A percentile compares a stretch with the other conserved stretches of the same genome.
These are phyloP conservation scores for Cytospora mali DNA, from an alignment of 2,329 filamentous ascomycete genomes.

Conservation along the genomic window DNA sequence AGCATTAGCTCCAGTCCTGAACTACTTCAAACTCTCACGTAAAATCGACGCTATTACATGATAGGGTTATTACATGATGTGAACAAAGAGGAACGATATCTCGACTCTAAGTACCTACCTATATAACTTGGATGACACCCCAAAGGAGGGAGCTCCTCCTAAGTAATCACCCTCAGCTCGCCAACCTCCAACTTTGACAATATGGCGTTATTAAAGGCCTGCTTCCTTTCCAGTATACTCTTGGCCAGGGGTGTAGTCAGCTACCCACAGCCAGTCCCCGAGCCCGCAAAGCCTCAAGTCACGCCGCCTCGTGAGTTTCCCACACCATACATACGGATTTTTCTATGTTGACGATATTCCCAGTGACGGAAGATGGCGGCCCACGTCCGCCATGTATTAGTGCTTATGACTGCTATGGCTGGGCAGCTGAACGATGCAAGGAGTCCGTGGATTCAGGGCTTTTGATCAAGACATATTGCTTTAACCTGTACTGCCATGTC, in stretches of 20 bases:
- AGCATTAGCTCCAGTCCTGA: neutral
- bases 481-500: slow-evolving; percentile 5
- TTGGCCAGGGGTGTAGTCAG: neutral
- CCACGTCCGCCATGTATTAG: neutral
- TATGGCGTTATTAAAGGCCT: neutral
- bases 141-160: neutral
- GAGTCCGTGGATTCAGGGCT: neutral
- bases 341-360: neutral
- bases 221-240: neutral
- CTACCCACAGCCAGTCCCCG: neutral
- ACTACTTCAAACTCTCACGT: neutral
- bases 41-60: neutral
- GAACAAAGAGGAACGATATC: neutral
- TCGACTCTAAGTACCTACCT: too few species aligned
- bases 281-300: neutral
- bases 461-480: slow-evolving; percentile 6
- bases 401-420: neutral
- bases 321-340: neutral
- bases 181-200: neutral
- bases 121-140: neutral
- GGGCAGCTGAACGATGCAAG: neutral
- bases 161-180: neutral
- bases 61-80: too few species aligned
- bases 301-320: slow-evolving; percentile 3
- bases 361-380: neutral